Conservation (phyloP, 139 green algal species). For the Axilococcus clingmanii region DNA sequence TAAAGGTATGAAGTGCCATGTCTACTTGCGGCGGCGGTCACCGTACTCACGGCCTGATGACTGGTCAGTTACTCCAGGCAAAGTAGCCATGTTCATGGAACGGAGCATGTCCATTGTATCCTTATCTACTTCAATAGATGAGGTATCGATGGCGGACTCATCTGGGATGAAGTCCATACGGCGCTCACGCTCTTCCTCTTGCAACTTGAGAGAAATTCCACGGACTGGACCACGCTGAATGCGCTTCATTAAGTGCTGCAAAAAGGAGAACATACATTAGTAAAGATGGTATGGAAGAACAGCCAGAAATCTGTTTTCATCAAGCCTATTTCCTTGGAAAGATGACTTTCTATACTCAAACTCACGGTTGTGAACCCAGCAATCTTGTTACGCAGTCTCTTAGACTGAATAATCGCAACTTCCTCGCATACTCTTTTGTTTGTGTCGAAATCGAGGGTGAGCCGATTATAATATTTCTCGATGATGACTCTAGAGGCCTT, state of each 20-base stretch:
- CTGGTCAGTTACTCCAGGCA: slow-evolving; percentile 61
- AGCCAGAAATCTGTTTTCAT: too few species aligned
- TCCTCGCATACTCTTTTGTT: slow-evolving; percentile 97
- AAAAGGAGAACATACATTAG: not conserved
- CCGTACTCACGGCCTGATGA: not conserved
- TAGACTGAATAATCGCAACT: slow-evolving; percentile 95
- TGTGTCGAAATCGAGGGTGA: slow-evolving; percentile 94
- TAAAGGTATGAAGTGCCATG: too few species aligned
- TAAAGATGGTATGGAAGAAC: too few species aligned
- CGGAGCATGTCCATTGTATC: slow-evolving; percentile 96
- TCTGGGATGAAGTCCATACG: slow-evolving; percentile 99
- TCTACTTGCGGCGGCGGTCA: not conserved
- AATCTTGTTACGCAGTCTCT: slow-evolving; percentile 99
- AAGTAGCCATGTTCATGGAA: slow-evolving; percentile 79
- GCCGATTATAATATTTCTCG: slow-evolving; percentile 98
- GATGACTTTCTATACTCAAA: not conserved
- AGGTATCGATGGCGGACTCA: slow-evolving; percentile 87
- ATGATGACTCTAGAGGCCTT: slow-evolving; percentile 87
- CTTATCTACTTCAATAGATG: slow-evolving; percentile 95
- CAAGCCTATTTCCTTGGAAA: not conserved
- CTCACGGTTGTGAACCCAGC: slow-evolving; percentile 97
- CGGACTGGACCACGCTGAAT: slow-evolving; percentile 97
- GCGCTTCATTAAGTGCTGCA: slow-evolving; percentile 99
- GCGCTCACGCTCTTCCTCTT: slow-evolving; percentile 98
- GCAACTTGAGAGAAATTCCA: slow-evolving; percentile 99